Conservation (phyloP, 371 early-diverging fungal genomes). For the Coemansia sp. region DNA sequence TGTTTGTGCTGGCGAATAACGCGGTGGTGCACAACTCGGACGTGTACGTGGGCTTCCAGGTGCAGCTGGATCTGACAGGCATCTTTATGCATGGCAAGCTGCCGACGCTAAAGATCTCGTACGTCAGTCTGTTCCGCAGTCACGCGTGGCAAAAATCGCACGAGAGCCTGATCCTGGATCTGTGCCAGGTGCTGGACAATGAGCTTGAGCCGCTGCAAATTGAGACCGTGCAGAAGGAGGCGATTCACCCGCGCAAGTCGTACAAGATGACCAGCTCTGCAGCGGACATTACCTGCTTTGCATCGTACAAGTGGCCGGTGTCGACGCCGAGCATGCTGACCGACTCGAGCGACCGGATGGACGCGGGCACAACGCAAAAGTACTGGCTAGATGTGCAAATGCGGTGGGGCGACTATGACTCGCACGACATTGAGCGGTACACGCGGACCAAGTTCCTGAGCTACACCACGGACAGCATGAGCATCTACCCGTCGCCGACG, state of each 20-base stretch:
- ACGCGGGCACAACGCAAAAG: conserved; percentile 93
- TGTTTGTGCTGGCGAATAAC: conserved; percentile 30
- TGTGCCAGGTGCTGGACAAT: conserved; percentile 96
- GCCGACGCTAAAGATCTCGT: conserved; percentile 97
- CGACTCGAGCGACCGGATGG: conserved; percentile 82
- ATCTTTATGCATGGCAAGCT: conserved; percentile 99
- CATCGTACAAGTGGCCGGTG: conserved; percentile 97
- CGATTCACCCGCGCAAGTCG: conserved; percentile 97
- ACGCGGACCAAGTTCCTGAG: conserved; percentile 97
- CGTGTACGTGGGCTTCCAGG: conserved; percentile 99
- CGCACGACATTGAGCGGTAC: conserved; percentile 98
- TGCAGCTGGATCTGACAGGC: conserved; percentile 98
- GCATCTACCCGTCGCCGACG: conserved; percentile 96
- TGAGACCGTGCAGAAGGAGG: conserved; percentile 98
- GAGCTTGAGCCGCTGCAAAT: conserved; percentile 97
- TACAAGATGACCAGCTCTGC: conserved; percentile 94
- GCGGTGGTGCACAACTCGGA: conserved; percentile 61
- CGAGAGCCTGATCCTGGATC: conserved; percentile 92
- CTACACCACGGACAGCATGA: conserved; percentile 97
- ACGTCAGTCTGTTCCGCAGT: conserved; percentile 99
- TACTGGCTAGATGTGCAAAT: conserved; percentile 99
- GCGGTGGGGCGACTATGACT: conserved; percentile 99
- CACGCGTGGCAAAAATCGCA: conserved; percentile 99
- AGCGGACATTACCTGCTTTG: conserved; percentile 94
- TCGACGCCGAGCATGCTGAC: conserved; percentile 91